These are phyloP conservation scores for Aspergillus aculeatus DNA, from an alignment of 2,329 filamentous ascomycete species.

Conservation along the genomic window DNA sequence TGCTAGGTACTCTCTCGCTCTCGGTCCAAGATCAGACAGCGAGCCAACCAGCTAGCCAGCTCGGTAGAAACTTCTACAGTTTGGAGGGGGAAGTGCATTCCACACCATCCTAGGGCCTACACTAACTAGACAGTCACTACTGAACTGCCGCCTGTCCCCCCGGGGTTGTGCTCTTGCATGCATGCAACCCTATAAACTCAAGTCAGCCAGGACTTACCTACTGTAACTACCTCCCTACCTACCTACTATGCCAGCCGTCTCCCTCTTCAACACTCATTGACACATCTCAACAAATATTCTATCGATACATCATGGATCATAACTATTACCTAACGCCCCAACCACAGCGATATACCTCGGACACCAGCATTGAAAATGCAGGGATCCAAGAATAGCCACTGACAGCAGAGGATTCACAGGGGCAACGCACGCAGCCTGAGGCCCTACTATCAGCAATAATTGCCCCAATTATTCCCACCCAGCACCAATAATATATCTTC, in stretches of 20 bases:
- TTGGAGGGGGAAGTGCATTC: neutral
- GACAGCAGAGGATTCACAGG: too few relatives aligned
- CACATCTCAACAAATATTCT: neutral
- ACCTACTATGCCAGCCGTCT: neutral
- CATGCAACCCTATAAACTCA: neutral
- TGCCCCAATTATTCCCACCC: slow-evolving; percentile 4
- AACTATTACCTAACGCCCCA: neutral
- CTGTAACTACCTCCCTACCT: too few relatives aligned
- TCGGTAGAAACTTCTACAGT: neutral
- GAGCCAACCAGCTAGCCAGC: neutral
- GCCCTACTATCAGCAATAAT: slow-evolving; percentile 4
- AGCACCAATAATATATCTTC: slow-evolving; percentile 1
- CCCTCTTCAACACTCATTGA: neutral
- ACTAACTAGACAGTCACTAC: neutral
- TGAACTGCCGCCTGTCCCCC: neutral
- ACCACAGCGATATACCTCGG: too few relatives aligned
- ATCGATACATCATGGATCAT: neutral
- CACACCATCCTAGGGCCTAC: neutral
- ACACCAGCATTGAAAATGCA: neutral
- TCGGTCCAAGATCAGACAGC: neutral
- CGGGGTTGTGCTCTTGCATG: neutral
- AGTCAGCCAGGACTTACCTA: too few relatives aligned
- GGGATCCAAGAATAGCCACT: neutral
- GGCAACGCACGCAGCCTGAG: neutral
- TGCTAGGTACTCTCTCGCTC: neutral